Base-by-base conservation (phyloP, 2,329 filamentous ascomycete species). In the Xylariaceae sp. region DNA sequence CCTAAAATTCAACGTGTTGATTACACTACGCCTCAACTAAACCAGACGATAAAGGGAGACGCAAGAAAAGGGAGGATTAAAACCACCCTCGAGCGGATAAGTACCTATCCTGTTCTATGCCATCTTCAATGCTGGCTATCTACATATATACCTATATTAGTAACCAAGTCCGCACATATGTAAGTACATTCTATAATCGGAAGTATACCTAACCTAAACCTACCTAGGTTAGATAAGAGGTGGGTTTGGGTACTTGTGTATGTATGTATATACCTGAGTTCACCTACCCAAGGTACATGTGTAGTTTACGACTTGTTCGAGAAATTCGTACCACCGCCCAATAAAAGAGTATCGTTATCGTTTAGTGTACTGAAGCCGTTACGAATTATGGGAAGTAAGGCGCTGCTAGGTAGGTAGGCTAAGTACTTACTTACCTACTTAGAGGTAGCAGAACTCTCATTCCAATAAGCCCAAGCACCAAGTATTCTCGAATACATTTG, bases 261-360 rank as follows among this genome's bases (percentile, higher is more conserved):
- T 37, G 14, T 16, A 14, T 16, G 32, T 14, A 37, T 12, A 10
- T 37, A 9, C 23, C 9, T 7, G 20, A 14, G 18, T 14, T 16
- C 9, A 14, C 16, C 29, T 43, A 42, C 47, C 20, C 43, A n/a
- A 32, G 7, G 9, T 44, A n/a, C 14, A n/a, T n/a, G 16, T 9
- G 32, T 2, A 18, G 21, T 21, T 18, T 7, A 41, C n/a, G 21
- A 18, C 23, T 26, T 14, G 20, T 18, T 18, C 42, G 23, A 16
- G 23, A 45, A 26, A 44, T 63, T 63, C 61, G 61, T 63, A 63
- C 44, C 40, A 54, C 29, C 4, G 23, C 48, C 61, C 61, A 63
- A 63, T 63, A 54, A 46, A 26, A 56, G 14, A 37, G 6, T 16
- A 12, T 10, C 32, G 32, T 37, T 37, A 37, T 10, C 32, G 32